phyloP scores from a whole-genome alignment of 1,139 yeast genomes.

The Hyphopichia fennica region DNA sequence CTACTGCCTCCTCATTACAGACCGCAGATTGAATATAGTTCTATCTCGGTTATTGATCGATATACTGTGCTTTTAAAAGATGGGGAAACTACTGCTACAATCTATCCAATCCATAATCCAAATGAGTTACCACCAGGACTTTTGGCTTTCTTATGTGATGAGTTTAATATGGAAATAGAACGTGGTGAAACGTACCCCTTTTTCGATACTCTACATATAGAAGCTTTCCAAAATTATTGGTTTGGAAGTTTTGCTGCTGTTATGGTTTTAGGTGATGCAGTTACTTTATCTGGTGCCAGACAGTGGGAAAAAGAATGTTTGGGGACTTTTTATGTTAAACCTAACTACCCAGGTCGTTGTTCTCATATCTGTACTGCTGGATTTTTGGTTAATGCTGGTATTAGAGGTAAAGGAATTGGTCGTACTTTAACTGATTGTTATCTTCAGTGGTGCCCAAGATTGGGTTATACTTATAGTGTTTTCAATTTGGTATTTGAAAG shows the following conservation, averaged over 20 bases:
- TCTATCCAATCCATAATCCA: conserved; percentile 75
- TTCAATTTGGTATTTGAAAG: conserved; percentile 89
- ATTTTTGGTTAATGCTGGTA: conserved; percentile 87
- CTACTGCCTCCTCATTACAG: conserved; percentile 32
- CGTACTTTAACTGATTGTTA: conserved; percentile 79
- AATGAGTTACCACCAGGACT: conserved; percentile 73
- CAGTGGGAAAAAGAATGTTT: conserved; percentile 91
- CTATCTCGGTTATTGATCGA: conserved; percentile 33
- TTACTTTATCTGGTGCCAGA: conserved; percentile 54
- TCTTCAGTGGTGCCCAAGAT: conserved; percentile 84
- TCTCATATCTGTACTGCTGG: conserved; percentile 92
- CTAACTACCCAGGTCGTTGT: conserved; percentile 90
- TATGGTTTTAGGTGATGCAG: conserved; percentile 79
- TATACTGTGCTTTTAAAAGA: conserved; percentile 78
- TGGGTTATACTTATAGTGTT: conserved; percentile 82
- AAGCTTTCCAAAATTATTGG: conserved; percentile 81
- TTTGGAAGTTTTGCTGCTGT: conserved; percentile 83
- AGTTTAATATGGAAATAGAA: conserved; percentile 89
- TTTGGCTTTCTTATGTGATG: conserved; percentile 80
- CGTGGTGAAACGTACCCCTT: conserved; percentile 87
- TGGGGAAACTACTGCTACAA: conserved; percentile 89
- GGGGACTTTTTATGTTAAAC: conserved; percentile 80
- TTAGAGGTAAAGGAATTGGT: conserved; percentile 92
- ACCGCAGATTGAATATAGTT: conserved; percentile 34
- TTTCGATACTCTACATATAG: conserved; percentile 71